Conservation (phyloP, 768 basidiomycete species). For the Ephemerocybe angulata region DNA sequence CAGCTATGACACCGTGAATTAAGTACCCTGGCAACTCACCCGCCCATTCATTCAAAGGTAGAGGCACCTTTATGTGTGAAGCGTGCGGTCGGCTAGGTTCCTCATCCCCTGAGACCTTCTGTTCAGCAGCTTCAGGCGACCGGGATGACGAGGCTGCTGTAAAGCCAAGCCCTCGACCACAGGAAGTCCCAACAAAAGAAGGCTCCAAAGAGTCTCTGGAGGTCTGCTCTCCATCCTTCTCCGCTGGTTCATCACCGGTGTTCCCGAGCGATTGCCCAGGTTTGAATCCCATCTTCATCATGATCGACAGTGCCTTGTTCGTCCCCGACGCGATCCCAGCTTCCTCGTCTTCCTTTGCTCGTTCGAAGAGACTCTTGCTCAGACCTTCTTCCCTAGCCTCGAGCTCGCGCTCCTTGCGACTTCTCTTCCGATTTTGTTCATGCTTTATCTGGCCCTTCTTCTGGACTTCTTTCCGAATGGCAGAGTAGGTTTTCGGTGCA, state of each 20-base stretch:
- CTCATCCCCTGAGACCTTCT: background rate
- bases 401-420: slow-evolving; percentile 63
- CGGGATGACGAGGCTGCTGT: too few species aligned
- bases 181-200: too few species aligned
- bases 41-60: slow-evolving; percentile 78
- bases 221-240: background rate
- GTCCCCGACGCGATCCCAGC: slow-evolving; percentile 44
- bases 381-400: slow-evolving; percentile 78
- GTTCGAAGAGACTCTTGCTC: slow-evolving; percentile 75
- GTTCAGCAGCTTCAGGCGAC: background rate
- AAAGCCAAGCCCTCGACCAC: too few species aligned
- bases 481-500: slow-evolving; percentile 60
- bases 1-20: background rate
- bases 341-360: slow-evolving; percentile 62
- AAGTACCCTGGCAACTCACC: slow-evolving; percentile 43
- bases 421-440: slow-evolving; percentile 63
- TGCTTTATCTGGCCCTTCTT: slow-evolving; percentile 58
- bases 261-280: slow-evolving; percentile 75
- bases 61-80: slow-evolving; percentile 58
- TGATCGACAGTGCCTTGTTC: slow-evolving; percentile 85
- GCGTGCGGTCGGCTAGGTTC: background rate
- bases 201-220: too few species aligned
- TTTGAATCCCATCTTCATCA: slow-evolving; percentile 94
- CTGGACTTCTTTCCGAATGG: slow-evolving; percentile 64
- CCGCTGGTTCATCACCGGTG: slow-evolving; percentile 18